Conservation (phyloP, 257 asterid genomes). For the Scutellaria barbata region DNA sequence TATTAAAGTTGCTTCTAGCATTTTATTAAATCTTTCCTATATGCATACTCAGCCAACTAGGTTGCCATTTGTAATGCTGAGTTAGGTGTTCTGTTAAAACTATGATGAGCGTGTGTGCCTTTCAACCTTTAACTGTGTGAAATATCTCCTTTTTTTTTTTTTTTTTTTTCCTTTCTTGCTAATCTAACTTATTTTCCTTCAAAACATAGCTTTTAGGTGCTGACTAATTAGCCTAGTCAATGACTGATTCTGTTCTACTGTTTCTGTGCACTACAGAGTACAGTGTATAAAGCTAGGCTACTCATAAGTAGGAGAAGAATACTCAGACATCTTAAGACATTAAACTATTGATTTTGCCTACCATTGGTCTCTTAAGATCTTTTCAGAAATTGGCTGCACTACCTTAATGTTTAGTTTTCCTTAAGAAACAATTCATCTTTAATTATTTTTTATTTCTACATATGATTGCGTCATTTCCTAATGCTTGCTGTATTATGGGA, state of each 20-base stretch:
- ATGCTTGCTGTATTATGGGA: constrained; percentile 5
- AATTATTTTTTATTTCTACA: neutral
- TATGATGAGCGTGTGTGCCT: no score
- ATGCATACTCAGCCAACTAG: constrained; percentile 2
- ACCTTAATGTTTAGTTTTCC: constrained; percentile 5
- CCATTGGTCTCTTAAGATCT: no score
- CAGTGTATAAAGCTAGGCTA: constrained; percentile 10
- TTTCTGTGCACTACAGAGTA: constrained; percentile 1
- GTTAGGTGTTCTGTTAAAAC: no score
- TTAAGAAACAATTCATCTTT: constrained; percentile 1
- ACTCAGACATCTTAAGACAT: no score
- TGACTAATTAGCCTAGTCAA: constrained; percentile 20
- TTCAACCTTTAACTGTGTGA: no score
- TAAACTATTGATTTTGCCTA: no score
- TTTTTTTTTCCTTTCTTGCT: neutral
- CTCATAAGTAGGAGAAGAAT: neutral
- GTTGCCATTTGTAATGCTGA: neutral
- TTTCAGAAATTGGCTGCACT: no score
- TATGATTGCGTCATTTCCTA: constrained; percentile 7
- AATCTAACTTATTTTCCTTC: neutral
- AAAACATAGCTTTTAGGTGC: constrained; percentile 15
- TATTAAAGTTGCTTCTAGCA: neutral
- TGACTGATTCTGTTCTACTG: neutral
- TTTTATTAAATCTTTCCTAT: neutral
- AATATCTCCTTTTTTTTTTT: no score